Conservation (phyloP, 345 rosid genomes). For the Physaria fendleri region DNA sequence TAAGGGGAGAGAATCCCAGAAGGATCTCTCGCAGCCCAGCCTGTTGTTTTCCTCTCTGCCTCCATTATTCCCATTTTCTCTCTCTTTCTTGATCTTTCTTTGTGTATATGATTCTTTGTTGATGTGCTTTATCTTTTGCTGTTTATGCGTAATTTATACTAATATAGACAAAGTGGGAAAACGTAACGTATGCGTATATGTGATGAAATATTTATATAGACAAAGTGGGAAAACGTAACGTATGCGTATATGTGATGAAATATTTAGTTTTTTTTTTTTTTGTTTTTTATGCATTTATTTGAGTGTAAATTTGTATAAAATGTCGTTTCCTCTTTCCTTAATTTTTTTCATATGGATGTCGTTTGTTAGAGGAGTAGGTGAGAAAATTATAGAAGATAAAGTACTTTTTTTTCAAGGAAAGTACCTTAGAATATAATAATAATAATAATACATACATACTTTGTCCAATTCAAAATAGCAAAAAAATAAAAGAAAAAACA, state of each 20-base stretch:
- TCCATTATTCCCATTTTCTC: slow-evolving; percentile 23
- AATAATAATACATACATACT: too few species aligned
- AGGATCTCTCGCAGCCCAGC: slow-evolving; percentile 79
- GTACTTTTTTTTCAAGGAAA: too few species aligned
- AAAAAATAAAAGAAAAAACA: too few species aligned
- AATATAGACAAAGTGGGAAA: slow-evolving; percentile 12
- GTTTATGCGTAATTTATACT: background rate
- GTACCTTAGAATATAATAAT: too few species aligned
- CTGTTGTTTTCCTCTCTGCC: slow-evolving; percentile 30
- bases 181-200: slow-evolving; percentile 18
- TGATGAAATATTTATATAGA: background rate
- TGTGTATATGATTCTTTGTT: slow-evolving; percentile 3
- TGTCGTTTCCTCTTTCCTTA: background rate
- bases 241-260: slow-evolving; percentile 7
- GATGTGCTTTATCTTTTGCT: background rate
- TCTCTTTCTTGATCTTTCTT: background rate
- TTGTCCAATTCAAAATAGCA: too few species aligned
- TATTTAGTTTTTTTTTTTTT: background rate
- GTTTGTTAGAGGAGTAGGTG: background rate
- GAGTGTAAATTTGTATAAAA: slow-evolving; percentile 2
- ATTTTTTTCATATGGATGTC: background rate
- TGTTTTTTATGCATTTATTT: background rate
- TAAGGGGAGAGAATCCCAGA: slow-evolving; percentile 67
- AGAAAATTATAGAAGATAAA: background rate
- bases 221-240: slow-evolving; percentile 17